These are phyloP conservation scores for Lippia alba DNA, from an alignment of 305 asterid genomes.

Conservation along the genomic window DNA sequence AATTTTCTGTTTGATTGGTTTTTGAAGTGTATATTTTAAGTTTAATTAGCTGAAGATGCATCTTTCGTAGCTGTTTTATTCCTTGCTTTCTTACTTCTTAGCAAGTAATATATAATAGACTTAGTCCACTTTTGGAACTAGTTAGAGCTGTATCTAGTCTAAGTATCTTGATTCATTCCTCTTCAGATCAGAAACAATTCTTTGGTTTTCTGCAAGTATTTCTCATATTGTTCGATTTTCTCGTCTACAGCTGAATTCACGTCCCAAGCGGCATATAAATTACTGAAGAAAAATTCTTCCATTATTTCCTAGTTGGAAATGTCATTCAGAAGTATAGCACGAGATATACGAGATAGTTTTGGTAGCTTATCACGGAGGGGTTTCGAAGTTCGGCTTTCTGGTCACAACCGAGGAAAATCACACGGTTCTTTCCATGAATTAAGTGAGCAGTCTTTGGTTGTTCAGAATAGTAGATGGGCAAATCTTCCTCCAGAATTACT, in stretches of 20 bases:
- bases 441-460: conserved; percentile 58
- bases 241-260: conserved; percentile 39
- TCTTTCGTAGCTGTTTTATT: conserved; percentile 28
- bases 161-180: conserved; percentile 33
- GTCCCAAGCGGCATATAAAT: conserved; percentile 24
- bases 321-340: conserved; percentile 89
- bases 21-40: neutral
- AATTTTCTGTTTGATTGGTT: conserved; percentile 3
- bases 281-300: conserved; percentile 13
- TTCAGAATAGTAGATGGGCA: conserved; percentile 81
- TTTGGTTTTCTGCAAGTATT: conserved; percentile 19
- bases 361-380: conserved; percentile 84
- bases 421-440: conserved; percentile 70
- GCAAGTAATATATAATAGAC: conserved; percentile 33
- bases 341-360: conserved; percentile 79
- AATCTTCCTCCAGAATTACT: conserved; percentile 94
- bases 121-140: conserved; percentile 42
- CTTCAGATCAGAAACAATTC: conserved; percentile 30
- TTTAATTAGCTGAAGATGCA: conserved; percentile 21
- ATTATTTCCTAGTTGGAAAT: conserved; percentile 42
- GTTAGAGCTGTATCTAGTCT: conserved; percentile 28
- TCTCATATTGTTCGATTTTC: conserved; percentile 29
- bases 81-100: conserved; percentile 37
- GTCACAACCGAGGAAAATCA: conserved; percentile 78
- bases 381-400: conserved; percentile 68